phyloP scores from a whole-genome alignment of 2,329 filamentous ascomycete species.

The Diaporthe helianthi region DNA sequence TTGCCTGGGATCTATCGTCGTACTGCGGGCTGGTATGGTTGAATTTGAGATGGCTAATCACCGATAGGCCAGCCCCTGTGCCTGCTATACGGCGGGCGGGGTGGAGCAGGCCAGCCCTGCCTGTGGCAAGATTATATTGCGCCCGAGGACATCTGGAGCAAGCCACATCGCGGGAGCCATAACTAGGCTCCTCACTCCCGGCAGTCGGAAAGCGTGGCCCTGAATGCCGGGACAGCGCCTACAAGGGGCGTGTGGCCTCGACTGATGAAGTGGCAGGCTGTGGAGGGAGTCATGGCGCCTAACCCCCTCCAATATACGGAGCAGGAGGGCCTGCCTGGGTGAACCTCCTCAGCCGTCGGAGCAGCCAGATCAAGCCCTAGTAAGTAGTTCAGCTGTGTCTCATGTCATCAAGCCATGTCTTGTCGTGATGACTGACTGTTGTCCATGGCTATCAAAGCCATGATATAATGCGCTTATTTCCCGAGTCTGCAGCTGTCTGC shows the following conservation, averaged over 20 bases:
- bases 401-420: constrained; percentile 4
- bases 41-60: constrained; percentile 22
- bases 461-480: neutral
- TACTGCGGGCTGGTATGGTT: neutral
- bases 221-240: constrained; percentile 3
- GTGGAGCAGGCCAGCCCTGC: constrained; percentile 3
- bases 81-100: constrained; percentile 7
- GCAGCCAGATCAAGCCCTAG: neutral
- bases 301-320: neutral
- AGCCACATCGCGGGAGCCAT: constrained; percentile 16
- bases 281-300: constrained; percentile 8
- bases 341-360: constrained; percentile 6
- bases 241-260: neutral
- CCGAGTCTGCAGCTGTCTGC: neutral
- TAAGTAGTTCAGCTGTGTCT: neutral
- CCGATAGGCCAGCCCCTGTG: constrained; percentile 19
- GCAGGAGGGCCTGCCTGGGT: neutral
- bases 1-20: neutral
- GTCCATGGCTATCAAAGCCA: neutral
- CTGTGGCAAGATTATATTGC: constrained; percentile 1
- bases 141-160: neutral
- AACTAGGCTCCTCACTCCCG: constrained; percentile 10
- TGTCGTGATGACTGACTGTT: neutral
- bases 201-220: constrained; percentile 9
- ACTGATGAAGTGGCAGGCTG: no score